Base-by-base conservation (phyloP, 1,139 yeast species). In the Candida mesenterica region DNA sequence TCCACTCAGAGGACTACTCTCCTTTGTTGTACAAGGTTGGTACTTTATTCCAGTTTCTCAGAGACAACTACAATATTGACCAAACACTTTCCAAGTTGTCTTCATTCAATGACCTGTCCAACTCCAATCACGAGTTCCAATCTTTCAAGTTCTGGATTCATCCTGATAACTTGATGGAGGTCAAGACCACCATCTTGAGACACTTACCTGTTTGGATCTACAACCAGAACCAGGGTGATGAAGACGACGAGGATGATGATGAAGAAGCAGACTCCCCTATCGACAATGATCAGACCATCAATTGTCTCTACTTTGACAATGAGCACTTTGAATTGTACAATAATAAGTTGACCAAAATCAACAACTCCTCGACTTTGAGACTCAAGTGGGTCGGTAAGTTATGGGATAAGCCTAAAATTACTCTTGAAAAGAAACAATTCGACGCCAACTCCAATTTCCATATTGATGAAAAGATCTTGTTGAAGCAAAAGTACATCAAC, bases 101-200 rank as follows among this genome's bases (percentile, higher is more conserved):
- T n/a, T 66, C 73, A n/a, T 68, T 69, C 46, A 68, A 63, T 40
- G 76, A 71, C 39, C 58, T 64, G 37, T 69, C 73, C 34, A 71
- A 71, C 36, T 68, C 69, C 38, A 72, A 72, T 39, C 71, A 75
- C 26, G 82, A 81, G 33, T 85, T 70, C 59, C 87, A 85, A 51
- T 81, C 88, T 17, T 82, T 83, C 62, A 88, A 88, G 63, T 90
- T 90, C 61, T 92, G 98, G 98, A 75, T 92, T 33, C 97, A 92
- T 57, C 92, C 92, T 12, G 98, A 92, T 53, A 89, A 92, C 58
- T 69, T 90, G 57, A 90, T 90, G 96, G 97, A 92, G 62, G 96
- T 89, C 39, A 92, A 92, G 65, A 88, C 97, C 16, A 81, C 89
- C 45, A 87, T 92, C 46, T 75, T 92, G 55, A 83, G 97, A 59